phyloP scores from a whole-genome alignment of 345 rosid species.

The Brassica juncea region DNA sequence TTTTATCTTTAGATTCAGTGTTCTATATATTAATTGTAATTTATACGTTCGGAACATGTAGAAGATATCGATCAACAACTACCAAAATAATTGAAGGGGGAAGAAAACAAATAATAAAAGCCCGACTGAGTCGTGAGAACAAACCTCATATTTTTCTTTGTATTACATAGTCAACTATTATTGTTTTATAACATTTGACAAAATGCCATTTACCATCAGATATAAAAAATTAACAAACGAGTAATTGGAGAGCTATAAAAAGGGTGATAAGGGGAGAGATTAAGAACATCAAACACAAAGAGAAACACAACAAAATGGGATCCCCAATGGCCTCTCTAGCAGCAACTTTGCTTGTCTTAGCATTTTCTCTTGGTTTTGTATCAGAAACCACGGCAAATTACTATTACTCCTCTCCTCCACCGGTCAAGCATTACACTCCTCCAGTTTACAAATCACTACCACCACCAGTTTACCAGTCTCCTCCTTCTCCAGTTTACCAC shows the following conservation, averaged over 20 bases:
- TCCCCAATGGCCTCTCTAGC: constrained; percentile 53
- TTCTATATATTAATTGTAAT: constrained; percentile 6
- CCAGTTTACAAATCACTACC: constrained; percentile 30
- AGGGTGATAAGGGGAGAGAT: constrained; percentile 29
- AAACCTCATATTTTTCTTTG: constrained; percentile 4
- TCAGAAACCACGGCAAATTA: constrained; percentile 46
- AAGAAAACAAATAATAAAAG: constrained; percentile 24
- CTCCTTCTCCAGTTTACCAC: constrained; percentile 6
- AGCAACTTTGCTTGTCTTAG: constrained; percentile 48
- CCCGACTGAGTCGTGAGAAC: background rate
- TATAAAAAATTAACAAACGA: background rate
- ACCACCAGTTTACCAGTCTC: background rate
- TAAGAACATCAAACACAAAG: constrained; percentile 40
- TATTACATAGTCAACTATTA: constrained; percentile 10
- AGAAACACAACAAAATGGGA: constrained; percentile 42
- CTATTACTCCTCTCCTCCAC: constrained; percentile 47
- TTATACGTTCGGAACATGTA: constrained; percentile 28
- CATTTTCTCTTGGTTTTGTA: constrained; percentile 52
- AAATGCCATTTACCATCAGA: constrained; percentile 8
- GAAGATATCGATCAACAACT: constrained; percentile 29
- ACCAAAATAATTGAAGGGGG: constrained; percentile 24
- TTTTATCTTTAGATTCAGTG: constrained; percentile 28
- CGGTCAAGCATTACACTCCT: constrained; percentile 42
- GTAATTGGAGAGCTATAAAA: constrained; percentile 57
- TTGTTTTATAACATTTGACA: background rate